phyloP scores from a whole-genome alignment of 768 basidiomycete genomes.

The Tylopilus intermedius region DNA sequence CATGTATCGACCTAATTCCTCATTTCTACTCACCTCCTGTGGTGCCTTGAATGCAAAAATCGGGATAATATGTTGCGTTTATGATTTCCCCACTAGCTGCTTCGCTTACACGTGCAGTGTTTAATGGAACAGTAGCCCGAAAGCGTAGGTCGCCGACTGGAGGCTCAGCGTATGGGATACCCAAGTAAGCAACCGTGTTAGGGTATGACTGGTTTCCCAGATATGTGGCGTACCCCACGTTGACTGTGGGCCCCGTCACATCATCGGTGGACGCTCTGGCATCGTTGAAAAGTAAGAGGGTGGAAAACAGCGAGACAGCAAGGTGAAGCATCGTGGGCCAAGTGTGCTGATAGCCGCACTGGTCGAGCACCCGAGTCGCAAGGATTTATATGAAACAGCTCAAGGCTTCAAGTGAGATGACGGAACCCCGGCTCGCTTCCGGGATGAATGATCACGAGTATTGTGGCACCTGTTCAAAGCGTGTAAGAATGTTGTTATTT shows the following conservation, averaged over 20 bases:
- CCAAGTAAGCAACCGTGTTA: slow-evolving; percentile 53
- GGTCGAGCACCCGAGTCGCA: background rate
- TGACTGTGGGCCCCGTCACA: slow-evolving; percentile 35
- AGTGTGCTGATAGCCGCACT: background rate
- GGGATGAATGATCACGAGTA: background rate
- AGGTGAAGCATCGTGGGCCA: background rate
- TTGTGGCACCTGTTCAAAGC: background rate
- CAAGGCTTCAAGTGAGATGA: background rate
- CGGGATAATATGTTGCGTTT: slow-evolving; percentile 50
- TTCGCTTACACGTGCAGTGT: slow-evolving; percentile 40
- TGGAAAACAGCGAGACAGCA: background rate
- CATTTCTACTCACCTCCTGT: slow-evolving; percentile 36
- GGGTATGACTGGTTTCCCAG: slow-evolving; percentile 48
- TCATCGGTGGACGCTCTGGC: background rate
- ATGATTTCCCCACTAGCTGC: slow-evolving; percentile 37
- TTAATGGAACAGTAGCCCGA: slow-evolving; percentile 47
- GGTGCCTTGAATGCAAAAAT: slow-evolving; percentile 57
- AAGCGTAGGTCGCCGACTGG: slow-evolving; percentile 39
- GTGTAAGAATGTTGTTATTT: background rate
- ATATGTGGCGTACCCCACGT: slow-evolving; percentile 57
- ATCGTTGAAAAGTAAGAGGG: slow-evolving; percentile 22
- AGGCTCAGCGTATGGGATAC: slow-evolving; percentile 41
- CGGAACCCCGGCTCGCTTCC: background rate
- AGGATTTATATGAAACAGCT: background rate
- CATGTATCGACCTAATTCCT: background rate